Percentiles rank a stretch among this genome's conserved stretches.
Evolutionary conservation across 805 yeast genomes (phyloP).

Genomic region (Schizosaccharomyces cryophilus): DNA sequence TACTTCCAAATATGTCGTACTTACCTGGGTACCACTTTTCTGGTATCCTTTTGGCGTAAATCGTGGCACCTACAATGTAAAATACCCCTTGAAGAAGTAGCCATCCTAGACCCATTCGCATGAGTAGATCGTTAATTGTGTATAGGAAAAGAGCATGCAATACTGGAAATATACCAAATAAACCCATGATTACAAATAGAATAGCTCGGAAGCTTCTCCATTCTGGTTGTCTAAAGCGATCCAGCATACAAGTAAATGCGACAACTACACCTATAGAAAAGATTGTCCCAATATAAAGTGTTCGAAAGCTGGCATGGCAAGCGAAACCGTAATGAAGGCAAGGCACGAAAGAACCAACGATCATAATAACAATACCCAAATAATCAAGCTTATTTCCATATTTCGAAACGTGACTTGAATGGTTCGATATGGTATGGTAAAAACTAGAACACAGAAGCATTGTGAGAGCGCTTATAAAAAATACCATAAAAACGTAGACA

Average conservation of each 20-base stretch:
- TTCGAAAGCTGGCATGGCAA: constrained; percentile 15
- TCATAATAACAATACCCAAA: constrained; percentile 45
- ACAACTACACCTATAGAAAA: constrained; percentile 35
- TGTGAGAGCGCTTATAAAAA: constrained; percentile 29
- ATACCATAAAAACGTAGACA: constrained; percentile 26
- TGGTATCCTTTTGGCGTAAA: constrained; percentile 61
- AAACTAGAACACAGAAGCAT: constrained; percentile 41
- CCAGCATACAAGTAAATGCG: constrained; percentile 35
- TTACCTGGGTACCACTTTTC: constrained; percentile 40
- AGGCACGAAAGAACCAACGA: constrained; percentile 36
- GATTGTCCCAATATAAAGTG: constrained; percentile 20
- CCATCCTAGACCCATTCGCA: constrained; percentile 35
- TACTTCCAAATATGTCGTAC: constrained; percentile 34
- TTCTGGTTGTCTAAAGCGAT: constrained; percentile 38
- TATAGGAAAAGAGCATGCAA: constrained; percentile 23
- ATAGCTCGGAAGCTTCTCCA: constrained; percentile 59
- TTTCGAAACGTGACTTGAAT: constrained; percentile 28
- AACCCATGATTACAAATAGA: constrained; percentile 60
- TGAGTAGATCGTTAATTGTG: constrained; percentile 15
- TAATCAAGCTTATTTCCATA: constrained; percentile 52
- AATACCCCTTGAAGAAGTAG: constrained; percentile 44
- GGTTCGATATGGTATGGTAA: constrained; percentile 45
- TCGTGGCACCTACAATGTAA: constrained; percentile 53
- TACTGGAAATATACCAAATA: constrained; percentile 53
- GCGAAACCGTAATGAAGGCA: constrained; percentile 23